Evolutionary conservation across 108 stramenopile species (phyloP).

Genomic region (Skeletonema menzelii): DNA sequence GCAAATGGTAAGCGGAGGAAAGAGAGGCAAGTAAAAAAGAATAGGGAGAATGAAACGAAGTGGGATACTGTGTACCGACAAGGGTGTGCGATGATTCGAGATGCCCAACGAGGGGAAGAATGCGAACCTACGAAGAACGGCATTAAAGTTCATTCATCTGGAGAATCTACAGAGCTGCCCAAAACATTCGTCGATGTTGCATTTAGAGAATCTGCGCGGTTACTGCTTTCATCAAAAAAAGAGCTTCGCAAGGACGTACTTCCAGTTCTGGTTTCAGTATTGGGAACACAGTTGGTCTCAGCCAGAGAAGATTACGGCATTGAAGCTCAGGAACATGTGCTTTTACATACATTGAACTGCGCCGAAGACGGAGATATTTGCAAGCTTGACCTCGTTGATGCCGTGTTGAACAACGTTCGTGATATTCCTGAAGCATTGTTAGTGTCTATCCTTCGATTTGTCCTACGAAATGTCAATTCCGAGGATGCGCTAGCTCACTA

Average conservation of each 20-base stretch:
- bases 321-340: conserved; percentile 10
- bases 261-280: conserved; percentile 19
- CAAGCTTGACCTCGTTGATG: conserved; percentile 36
- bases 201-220: conserved; percentile 26
- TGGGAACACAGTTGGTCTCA: conserved; percentile 26
- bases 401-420: conserved; percentile 24
- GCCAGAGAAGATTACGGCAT: conserved; percentile 34
- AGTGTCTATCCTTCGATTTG: conserved; percentile 41
- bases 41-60: neutral
- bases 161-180: conserved; percentile 16
- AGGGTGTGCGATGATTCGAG: conserved; percentile 12
- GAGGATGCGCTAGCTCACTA: conserved; percentile 41
- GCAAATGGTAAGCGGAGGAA: conserved; percentile 30
- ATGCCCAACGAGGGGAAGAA: neutral
- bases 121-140: conserved; percentile 14
- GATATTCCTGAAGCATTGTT: conserved; percentile 44
- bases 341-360: conserved; percentile 23
- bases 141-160: conserved; percentile 8
- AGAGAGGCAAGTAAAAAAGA: conserved; percentile 3
- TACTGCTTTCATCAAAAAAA: conserved; percentile 28
- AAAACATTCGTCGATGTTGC: conserved; percentile 32
- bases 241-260: conserved; percentile 13
- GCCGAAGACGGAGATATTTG: conserved; percentile 9
- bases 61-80: conserved; percentile 26
- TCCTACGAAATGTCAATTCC: conserved; percentile 25